A percentile compares a stretch with the other conserved stretches of the same genome.
Evolutionary conservation across 495 filamentous ascomycete species (phyloP).

Genomic region (Trichoderma gamsii): DNA sequence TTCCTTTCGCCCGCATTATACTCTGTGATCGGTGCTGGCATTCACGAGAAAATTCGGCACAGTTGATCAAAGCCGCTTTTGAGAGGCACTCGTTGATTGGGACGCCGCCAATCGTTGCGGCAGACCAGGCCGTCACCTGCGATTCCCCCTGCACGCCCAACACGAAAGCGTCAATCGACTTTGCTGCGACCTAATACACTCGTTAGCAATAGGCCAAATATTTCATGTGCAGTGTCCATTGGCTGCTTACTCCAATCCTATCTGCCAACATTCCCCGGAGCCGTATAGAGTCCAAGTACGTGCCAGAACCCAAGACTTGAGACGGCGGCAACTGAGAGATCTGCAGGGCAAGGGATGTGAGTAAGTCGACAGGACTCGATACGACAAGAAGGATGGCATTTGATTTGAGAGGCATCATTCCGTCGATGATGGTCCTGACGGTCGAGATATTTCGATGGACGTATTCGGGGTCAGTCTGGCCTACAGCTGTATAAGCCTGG

Average conservation of each 20-base stretch:
- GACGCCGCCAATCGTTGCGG: conserved; percentile 26
- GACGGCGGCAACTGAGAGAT: conserved; percentile 27
- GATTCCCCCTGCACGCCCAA: conserved; percentile 41
- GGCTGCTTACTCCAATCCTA: conserved; percentile 26
- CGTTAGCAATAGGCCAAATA: background rate
- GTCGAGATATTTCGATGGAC: conserved; percentile 28
- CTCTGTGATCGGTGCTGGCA: conserved; percentile 27
- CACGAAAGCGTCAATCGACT: conserved; percentile 35
- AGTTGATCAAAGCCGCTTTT: conserved; percentile 13
- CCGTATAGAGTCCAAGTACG: conserved; percentile 33
- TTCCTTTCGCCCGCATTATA: conserved; percentile 35
- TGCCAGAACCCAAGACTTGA: conserved; percentile 31
- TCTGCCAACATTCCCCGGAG: conserved; percentile 34
- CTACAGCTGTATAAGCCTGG: conserved; percentile 21
- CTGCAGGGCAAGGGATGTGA: conserved; percentile 26
- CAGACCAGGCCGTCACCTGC: conserved; percentile 41
- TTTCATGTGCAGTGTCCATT: background rate
- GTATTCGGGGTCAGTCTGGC: conserved; percentile 29
- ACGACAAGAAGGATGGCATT: conserved; percentile 31
- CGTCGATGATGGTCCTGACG: conserved; percentile 25
- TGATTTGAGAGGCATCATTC: conserved; percentile 23
- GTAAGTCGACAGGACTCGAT: conserved; percentile 32
- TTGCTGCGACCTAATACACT: conserved; percentile 26
- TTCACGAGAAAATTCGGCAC: conserved; percentile 25
- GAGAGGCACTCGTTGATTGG: conserved; percentile 28